These are phyloP conservation scores for Periconia sp. DNA, from an alignment of 2,329 filamentous ascomycete genomes.

Conservation along the genomic window DNA sequence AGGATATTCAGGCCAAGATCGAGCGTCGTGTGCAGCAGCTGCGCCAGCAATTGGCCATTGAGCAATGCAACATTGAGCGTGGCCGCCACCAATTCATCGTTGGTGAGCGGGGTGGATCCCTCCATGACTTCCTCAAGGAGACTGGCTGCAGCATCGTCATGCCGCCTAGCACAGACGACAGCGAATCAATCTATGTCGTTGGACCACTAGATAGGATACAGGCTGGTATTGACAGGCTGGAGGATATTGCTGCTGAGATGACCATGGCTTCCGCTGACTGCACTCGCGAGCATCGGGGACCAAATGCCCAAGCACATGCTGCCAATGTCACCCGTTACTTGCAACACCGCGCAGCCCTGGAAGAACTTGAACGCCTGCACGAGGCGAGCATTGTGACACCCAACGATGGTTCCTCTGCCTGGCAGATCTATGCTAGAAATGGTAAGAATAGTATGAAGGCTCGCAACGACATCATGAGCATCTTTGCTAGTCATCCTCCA, in stretches of 20 bases:
- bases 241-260: conserved; percentile 87
- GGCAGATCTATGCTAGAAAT: conserved; percentile 87
- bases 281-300: conserved; percentile 74
- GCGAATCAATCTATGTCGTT: conserved; percentile 81
- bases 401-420: conserved; percentile 69
- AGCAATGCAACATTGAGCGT: conserved; percentile 79
- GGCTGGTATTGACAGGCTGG: conserved; percentile 76
- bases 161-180: conserved; percentile 73
- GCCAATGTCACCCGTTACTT: conserved; percentile 87
- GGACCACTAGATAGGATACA: conserved; percentile 75
- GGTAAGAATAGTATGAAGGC: conserved; percentile 79
- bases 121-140: conserved; percentile 84
- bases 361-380: conserved; percentile 77
- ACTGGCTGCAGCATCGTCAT: conserved; percentile 89
- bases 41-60: conserved; percentile 71
- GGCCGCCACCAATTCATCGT: conserved; percentile 95
- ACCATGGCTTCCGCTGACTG: conserved; percentile 82
- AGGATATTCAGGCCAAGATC: conserved; percentile 76
- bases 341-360: conserved; percentile 76
- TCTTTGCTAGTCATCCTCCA: conserved; percentile 74
- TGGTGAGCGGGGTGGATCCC: conserved; percentile 75
- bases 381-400: conserved; percentile 87
- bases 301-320: conserved; percentile 75
- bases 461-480: conserved; percentile 71
- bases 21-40: conserved; percentile 78